phyloP scores from a whole-genome alignment of 371 early-diverging fungal species.

The Haplosporangium sp. region DNA sequence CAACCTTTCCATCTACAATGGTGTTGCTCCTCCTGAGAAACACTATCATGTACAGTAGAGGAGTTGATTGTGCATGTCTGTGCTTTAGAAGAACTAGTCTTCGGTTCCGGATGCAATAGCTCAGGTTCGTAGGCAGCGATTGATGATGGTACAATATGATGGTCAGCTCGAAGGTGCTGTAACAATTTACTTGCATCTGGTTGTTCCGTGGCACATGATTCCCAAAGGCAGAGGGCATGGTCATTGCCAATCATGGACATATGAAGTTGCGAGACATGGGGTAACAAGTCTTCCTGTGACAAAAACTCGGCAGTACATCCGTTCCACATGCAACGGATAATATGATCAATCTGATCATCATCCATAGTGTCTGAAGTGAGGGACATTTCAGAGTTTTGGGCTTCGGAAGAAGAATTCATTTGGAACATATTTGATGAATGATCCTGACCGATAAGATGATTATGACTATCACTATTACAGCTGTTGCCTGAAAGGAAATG shows the following conservation, averaged over 20 bases:
- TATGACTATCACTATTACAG: constrained; percentile 2
- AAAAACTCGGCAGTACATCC: constrained; percentile 82
- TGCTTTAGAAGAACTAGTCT: not conserved
- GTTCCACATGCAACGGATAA: constrained; percentile 78
- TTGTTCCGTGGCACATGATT: constrained; percentile 70
- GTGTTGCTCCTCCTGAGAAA: constrained; percentile 22
- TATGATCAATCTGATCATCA: constrained; percentile 44
- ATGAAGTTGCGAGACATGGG: constrained; percentile 84
- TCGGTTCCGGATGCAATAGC: constrained; percentile 24
- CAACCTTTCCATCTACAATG: constrained; percentile 75
- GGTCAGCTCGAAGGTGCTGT: constrained; percentile 69
- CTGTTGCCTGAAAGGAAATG: constrained; percentile 24
- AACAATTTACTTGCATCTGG: constrained; percentile 71
- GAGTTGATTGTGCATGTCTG: not conserved
- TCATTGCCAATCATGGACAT: constrained; percentile 67
- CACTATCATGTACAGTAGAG: not conserved
- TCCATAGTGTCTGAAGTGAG: constrained; percentile 30
- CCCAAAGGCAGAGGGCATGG: constrained; percentile 79
- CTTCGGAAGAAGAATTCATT: constrained; percentile 18
- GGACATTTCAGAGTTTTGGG: constrained; percentile 28
- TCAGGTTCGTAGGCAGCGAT: constrained; percentile 1
- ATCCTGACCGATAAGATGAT: constrained; percentile 16
- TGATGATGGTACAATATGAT: constrained; percentile 39
- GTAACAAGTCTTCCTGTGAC: constrained; percentile 80
- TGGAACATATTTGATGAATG: constrained; percentile 5